phyloP scores from a whole-genome alignment of 2,329 filamentous ascomycete genomes.

The Beauveria varroae region DNA sequence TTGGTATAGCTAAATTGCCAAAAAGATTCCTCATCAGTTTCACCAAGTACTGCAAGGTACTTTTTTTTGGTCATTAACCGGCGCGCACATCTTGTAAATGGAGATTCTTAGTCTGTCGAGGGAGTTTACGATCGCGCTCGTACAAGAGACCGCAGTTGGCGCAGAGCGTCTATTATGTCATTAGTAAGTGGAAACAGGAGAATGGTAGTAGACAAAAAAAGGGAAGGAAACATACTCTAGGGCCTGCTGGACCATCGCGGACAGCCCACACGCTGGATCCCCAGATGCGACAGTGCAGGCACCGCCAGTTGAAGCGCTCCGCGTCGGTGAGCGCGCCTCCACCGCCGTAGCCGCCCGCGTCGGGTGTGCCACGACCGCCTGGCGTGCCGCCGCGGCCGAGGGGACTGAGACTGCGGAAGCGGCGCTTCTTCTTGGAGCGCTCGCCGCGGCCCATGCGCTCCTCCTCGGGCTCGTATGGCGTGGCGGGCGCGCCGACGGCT shows the following conservation, averaged over 20 bases:
- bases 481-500: conserved; percentile 27
- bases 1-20: neutral
- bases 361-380: conserved; percentile 71
- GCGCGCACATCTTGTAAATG: conserved; percentile 27
- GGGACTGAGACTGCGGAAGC: conserved; percentile 84
- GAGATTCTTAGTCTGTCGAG: conserved; percentile 40
- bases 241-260: conserved; percentile 77
- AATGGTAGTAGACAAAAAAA: neutral
- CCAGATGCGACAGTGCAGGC: conserved; percentile 79
- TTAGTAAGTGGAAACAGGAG: conserved; percentile 15
- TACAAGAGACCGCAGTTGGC: conserved; percentile 88
- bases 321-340: conserved; percentile 63
- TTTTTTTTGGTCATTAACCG: conserved; percentile 19
- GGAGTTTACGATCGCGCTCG: conserved; percentile 78
- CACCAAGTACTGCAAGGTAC: neutral
- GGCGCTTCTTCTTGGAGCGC: conserved; percentile 88
- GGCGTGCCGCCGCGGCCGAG: conserved; percentile 56
- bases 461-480: conserved; percentile 46
- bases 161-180: conserved; percentile 63
- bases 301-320: conserved; percentile 80
- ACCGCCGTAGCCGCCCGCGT: conserved; percentile 66
- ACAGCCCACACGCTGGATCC: conserved; percentile 92
- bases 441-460: conserved; percentile 89
- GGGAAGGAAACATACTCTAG: conserved; percentile 54
- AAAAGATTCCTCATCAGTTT: neutral